These are phyloP conservation scores for Melanopsichium pennsylvanicum DNA, from an alignment of 1,284 basidiomycete genomes.

Conservation along the genomic window DNA sequence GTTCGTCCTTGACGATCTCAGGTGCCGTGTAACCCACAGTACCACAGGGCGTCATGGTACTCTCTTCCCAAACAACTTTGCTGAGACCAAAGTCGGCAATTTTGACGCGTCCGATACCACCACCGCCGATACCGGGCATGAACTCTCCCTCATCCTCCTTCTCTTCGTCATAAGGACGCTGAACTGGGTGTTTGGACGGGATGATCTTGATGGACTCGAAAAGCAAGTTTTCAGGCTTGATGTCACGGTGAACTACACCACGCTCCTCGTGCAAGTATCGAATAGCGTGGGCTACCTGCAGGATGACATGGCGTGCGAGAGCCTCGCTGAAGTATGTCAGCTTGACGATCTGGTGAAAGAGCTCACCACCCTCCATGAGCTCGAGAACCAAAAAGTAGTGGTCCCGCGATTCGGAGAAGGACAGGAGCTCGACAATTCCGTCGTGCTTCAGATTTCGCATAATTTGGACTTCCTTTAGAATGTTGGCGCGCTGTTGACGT, in stretches of 20 bases:
- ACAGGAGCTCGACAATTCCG: slow-evolving; percentile 75
- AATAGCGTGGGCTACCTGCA: slow-evolving; percentile 95
- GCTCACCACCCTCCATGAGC: slow-evolving; percentile 82
- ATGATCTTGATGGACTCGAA: slow-evolving; percentile 93
- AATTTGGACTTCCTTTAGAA: slow-evolving; percentile 99
- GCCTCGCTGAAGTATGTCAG: slow-evolving; percentile 95
- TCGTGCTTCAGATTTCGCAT: slow-evolving; percentile 95
- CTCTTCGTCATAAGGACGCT: slow-evolving; percentile 89
- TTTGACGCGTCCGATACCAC: slow-evolving; percentile 96
- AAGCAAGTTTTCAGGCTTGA: slow-evolving; percentile 97
- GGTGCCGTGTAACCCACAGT: slow-evolving; percentile 99
- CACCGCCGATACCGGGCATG: slow-evolving; percentile 86
- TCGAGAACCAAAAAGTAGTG: slow-evolving; percentile 95
- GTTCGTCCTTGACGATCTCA: slow-evolving; percentile 99
- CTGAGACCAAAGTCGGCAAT: slow-evolving; percentile 98
- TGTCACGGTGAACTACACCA: slow-evolving; percentile 97
- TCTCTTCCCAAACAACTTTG: slow-evolving; percentile 98
- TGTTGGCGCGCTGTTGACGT: slow-evolving; percentile 91
- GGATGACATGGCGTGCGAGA: slow-evolving; percentile 81
- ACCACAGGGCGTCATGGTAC: slow-evolving; percentile 98
- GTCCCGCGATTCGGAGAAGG: slow-evolving; percentile 79
- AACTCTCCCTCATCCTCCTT: slow-evolving; percentile 99
- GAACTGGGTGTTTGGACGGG: slow-evolving; percentile 79
- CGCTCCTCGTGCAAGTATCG: slow-evolving; percentile 96
- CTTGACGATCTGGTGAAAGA: slow-evolving; percentile 99